Percentiles rank a stretch among this genome's conserved stretches.
Conservation (phyloP, 2,329 filamentous ascomycete genomes). For the Phialocephala sp. region DNA sequence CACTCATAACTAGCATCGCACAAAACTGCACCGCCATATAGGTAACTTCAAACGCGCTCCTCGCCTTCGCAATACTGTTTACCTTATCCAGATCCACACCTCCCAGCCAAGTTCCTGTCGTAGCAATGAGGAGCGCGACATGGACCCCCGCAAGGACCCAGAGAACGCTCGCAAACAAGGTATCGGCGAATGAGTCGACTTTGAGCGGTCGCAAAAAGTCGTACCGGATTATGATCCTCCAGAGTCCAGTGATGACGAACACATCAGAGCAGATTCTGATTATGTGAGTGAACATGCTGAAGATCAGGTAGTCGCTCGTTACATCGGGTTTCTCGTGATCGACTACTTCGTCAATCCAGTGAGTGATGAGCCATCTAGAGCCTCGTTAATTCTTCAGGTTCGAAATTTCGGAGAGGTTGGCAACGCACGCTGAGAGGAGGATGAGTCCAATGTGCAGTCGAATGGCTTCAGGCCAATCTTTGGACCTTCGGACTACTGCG, state of each 20-base stretch:
- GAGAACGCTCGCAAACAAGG: background rate
- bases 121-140: background rate
- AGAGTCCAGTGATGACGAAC: conserved; percentile 4
- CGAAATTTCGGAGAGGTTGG: background rate
- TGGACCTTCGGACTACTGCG: conserved; percentile 3
- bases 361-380: conserved; percentile 10
- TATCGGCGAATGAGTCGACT: background rate
- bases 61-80: conserved; percentile 1
- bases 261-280: conserved; percentile 8
- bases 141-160: conserved; percentile 1
- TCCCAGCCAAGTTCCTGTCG: background rate
- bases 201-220: background rate
- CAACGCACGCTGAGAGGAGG: conserved; percentile 6
- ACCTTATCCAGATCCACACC: background rate
- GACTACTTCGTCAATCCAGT: conserved; percentile 13
- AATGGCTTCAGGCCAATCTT: conserved; percentile 11
- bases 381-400: background rate
- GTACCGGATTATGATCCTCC: conserved; percentile 2
- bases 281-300: conserved; percentile 10
- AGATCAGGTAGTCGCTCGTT: background rate
- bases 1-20: conserved; percentile 9
- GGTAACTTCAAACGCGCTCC: conserved; percentile 13
- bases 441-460: conserved; percentile 7
- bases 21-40: conserved; percentile 12
- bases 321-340: background rate